Evolutionary conservation across 768 basidiomycete genomes (phyloP).

Genomic region (Cystofilobasidium macerans): DNA sequence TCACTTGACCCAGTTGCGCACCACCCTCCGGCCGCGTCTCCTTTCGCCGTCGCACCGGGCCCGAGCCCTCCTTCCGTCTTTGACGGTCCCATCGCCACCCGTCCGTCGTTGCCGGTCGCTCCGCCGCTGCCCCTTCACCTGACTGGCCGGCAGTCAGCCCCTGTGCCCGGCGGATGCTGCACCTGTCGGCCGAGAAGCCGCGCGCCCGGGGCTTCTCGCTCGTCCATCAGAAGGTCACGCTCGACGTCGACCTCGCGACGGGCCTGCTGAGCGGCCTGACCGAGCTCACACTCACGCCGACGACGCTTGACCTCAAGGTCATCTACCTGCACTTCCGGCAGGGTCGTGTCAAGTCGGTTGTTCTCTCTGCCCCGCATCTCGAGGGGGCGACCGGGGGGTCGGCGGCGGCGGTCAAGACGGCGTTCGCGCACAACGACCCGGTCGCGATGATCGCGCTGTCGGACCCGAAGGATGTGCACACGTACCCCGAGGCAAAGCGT

Average conservation of each 20-base stretch:
- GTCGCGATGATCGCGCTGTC: slow-evolving; percentile 54
- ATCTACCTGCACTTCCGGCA: slow-evolving; percentile 81
- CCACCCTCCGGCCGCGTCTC: too few relatives aligned
- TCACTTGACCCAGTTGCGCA: too few relatives aligned
- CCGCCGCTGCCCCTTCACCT: not conserved
- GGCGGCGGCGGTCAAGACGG: slow-evolving; percentile 58
- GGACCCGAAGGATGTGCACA: slow-evolving; percentile 56
- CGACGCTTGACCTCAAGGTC: slow-evolving; percentile 62
- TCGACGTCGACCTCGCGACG: slow-evolving; percentile 79
- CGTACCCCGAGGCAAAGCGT: slow-evolving; percentile 85
- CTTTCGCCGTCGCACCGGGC: too few relatives aligned
- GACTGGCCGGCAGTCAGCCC: not conserved
- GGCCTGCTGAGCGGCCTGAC: slow-evolving; percentile 86
- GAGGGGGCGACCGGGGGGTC: slow-evolving; percentile 27
- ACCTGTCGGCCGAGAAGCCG: slow-evolving; percentile 10
- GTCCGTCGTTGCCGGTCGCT: too few relatives aligned
- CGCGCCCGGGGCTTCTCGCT: slow-evolving; percentile 21
- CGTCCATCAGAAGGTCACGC: slow-evolving; percentile 78
- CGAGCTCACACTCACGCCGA: slow-evolving; percentile 78
- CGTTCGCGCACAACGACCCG: slow-evolving; percentile 68
- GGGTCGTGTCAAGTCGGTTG: slow-evolving; percentile 52
- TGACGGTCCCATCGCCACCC: not conserved
- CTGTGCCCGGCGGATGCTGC: slow-evolving; percentile 11
- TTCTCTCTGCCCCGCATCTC: slow-evolving; percentile 30
- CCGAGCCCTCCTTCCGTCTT: too few relatives aligned